Evolutionary conservation across 1,284 basidiomycete genomes (phyloP).

Genomic region (Cystobasidium pallidum): DNA sequence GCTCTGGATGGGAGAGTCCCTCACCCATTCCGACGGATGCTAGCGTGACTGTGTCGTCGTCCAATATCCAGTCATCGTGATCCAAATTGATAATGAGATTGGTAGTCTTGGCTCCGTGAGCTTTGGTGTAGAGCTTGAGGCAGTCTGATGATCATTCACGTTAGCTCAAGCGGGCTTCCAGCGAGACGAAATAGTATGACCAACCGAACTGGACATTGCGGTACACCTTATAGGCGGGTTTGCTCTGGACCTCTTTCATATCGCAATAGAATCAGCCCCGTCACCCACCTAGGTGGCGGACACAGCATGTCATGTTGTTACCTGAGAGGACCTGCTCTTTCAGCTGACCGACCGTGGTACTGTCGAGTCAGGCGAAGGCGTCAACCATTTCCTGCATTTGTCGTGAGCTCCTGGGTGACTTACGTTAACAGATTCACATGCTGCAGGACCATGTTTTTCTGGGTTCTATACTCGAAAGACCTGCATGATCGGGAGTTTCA

Average conservation of each 20-base stretch:
- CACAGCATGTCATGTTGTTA: slow-evolving; percentile 57
- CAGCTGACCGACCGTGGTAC: slow-evolving; percentile 72
- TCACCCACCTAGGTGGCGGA: neutral
- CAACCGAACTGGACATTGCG: slow-evolving; percentile 69
- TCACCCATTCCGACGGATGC: slow-evolving; percentile 73
- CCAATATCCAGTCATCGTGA: slow-evolving; percentile 86
- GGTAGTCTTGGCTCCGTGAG: slow-evolving; percentile 93
- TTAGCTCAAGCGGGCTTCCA: neutral
- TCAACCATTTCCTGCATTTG: neutral
- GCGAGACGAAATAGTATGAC: slow-evolving; percentile 44
- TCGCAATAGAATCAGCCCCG: too few relatives aligned
- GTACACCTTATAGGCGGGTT: slow-evolving; percentile 84
- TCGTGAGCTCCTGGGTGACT: neutral
- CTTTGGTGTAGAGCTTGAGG: slow-evolving; percentile 88
- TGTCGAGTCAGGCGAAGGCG: neutral
- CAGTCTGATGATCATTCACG: slow-evolving; percentile 64
- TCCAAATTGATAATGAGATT: slow-evolving; percentile 95
- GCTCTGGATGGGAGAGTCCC: slow-evolving; percentile 51
- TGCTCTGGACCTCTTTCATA: slow-evolving; percentile 67
- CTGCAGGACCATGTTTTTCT: slow-evolving; percentile 82
- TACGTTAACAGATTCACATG: slow-evolving; percentile 72
- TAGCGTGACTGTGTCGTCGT: slow-evolving; percentile 68
- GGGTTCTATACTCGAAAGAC: slow-evolving; percentile 87
- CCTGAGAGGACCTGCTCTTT: slow-evolving; percentile 71
- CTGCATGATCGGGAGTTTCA: slow-evolving; percentile 22